These are phyloP conservation scores for Ulmus americana DNA, from an alignment of 331 rosid species.

Conservation along the genomic window DNA sequence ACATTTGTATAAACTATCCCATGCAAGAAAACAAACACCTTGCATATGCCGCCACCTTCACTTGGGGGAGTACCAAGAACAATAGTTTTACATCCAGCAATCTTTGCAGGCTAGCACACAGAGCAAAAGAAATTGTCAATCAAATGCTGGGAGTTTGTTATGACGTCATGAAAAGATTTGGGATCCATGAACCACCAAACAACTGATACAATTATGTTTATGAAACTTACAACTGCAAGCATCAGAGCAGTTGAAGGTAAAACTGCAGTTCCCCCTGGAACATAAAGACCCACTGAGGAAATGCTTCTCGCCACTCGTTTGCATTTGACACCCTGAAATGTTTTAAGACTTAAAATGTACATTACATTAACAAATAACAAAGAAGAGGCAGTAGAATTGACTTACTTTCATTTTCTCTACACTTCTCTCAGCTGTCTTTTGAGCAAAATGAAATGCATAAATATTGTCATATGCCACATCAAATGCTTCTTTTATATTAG, in stretches of 20 bases:
- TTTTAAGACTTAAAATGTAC: conserved; percentile 17
- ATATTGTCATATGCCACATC: conserved; percentile 91
- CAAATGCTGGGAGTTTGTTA: conserved; percentile 14
- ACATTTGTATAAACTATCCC: conserved; percentile 10
- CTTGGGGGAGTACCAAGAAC: conserved; percentile 94
- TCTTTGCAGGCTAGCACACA: conserved; percentile 76
- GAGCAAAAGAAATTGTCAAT: conserved; percentile 24
- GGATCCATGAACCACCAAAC: conserved; percentile 3
- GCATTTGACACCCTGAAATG: conserved; percentile 85
- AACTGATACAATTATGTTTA: neutral
- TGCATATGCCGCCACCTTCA: conserved; percentile 79
- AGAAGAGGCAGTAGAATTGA: conserved; percentile 15
- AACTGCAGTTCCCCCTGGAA: conserved; percentile 99
- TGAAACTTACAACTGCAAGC: conserved; percentile 85
- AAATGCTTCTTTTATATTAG: conserved; percentile 65
- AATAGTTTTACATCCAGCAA: conserved; percentile 87
- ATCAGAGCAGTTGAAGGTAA: conserved; percentile 96
- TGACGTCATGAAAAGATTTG: conserved; percentile 11
- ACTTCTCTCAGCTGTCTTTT: conserved; percentile 62
- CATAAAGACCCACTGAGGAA: conserved; percentile 89
- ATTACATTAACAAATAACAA: neutral
- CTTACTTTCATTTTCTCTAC: conserved; percentile 92
- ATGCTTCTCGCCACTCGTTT: conserved; percentile 92
- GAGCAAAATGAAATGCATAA: conserved; percentile 86
- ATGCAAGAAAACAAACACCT: conserved; percentile 44